Evolutionary conservation across 768 basidiomycete species (phyloP).

Genomic region (Tricholoma sp.): DNA sequence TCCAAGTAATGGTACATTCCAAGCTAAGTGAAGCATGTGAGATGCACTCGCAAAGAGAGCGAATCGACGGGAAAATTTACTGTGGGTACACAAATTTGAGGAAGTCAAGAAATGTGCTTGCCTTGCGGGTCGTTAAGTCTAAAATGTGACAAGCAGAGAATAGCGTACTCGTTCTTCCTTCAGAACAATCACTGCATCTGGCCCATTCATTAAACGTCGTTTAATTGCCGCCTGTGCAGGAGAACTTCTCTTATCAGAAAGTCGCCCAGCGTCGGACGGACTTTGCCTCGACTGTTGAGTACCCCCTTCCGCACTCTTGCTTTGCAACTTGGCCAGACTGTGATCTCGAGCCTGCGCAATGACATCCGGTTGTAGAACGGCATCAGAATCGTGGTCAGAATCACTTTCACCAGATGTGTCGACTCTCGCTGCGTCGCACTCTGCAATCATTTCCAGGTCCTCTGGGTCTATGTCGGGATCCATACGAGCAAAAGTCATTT

Average conservation of each 20-base stretch:
- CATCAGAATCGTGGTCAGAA: slow-evolving; percentile 22
- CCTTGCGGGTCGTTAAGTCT: slow-evolving; percentile 30
- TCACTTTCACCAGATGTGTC: slow-evolving; percentile 29
- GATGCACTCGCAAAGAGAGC: background rate
- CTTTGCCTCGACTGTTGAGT: slow-evolving; percentile 9
- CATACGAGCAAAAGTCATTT: slow-evolving; percentile 58
- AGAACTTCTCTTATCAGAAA: slow-evolving; percentile 13
- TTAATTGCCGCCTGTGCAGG: slow-evolving; percentile 35
- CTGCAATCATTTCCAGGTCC: slow-evolving; percentile 34
- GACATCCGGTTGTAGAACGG: slow-evolving; percentile 12
- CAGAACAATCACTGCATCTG: slow-evolving; percentile 83
- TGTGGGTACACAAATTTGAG: slow-evolving; percentile 92
- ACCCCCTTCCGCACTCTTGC: slow-evolving; percentile 12
- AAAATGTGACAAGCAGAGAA: background rate
- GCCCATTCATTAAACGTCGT: slow-evolving; percentile 42
- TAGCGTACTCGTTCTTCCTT: slow-evolving; percentile 76
- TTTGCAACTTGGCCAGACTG: slow-evolving; percentile 61
- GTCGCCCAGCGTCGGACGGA: slow-evolving; percentile 7
- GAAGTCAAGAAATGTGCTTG: slow-evolving; percentile 88
- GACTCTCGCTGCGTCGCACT: slow-evolving; percentile 32
- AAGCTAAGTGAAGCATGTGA: slow-evolving; percentile 38
- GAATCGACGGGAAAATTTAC: slow-evolving; percentile 37
- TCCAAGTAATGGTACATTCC: slow-evolving; percentile 93
- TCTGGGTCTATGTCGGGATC: slow-evolving; percentile 44
- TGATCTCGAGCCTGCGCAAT: slow-evolving; percentile 39